phyloP scores from a whole-genome alignment of 2,329 filamentous ascomycete genomes.

The Beauveria australis region DNA sequence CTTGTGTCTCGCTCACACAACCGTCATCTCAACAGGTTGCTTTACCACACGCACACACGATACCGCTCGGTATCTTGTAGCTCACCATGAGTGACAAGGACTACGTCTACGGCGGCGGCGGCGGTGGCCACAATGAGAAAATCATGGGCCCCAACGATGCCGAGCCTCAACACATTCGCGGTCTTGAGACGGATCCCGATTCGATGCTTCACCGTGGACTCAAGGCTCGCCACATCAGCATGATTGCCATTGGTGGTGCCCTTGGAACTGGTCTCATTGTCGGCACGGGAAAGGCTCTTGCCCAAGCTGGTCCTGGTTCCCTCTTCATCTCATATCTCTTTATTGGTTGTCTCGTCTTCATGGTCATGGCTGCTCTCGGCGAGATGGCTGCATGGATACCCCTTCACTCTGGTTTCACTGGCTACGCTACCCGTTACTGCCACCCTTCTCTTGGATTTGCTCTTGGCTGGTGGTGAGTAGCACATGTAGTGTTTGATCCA shows the following conservation, averaged over 20 bases:
- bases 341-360: slow-evolving; percentile 64
- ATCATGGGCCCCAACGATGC: slow-evolving; percentile 14
- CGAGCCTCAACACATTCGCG: slow-evolving; percentile 31
- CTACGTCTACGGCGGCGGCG: not conserved
- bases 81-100: slow-evolving; percentile 12
- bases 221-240: slow-evolving; percentile 47
- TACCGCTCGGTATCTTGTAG: not conserved
- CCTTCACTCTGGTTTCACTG: slow-evolving; percentile 69
- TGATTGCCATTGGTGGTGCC: slow-evolving; percentile 65
- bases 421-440: slow-evolving; percentile 71
- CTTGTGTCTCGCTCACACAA: not conserved
- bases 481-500: slow-evolving; percentile 13
- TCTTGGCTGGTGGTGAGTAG: slow-evolving; percentile 60
- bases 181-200: slow-evolving; percentile 40
- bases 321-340: slow-evolving; percentile 65
- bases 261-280: slow-evolving; percentile 69
- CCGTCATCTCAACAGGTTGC: too few species aligned
- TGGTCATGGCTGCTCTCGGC: slow-evolving; percentile 74
- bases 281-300: slow-evolving; percentile 50
- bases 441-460: slow-evolving; percentile 76
- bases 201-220: slow-evolving; percentile 44
- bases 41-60: not conserved
- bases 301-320: slow-evolving; percentile 50
- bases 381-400: slow-evolving; percentile 83
- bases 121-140: slow-evolving; percentile 4